These are phyloP conservation scores for Colletotrichum sidae DNA, from an alignment of 2,329 filamentous ascomycete species.

Conservation along the genomic window DNA sequence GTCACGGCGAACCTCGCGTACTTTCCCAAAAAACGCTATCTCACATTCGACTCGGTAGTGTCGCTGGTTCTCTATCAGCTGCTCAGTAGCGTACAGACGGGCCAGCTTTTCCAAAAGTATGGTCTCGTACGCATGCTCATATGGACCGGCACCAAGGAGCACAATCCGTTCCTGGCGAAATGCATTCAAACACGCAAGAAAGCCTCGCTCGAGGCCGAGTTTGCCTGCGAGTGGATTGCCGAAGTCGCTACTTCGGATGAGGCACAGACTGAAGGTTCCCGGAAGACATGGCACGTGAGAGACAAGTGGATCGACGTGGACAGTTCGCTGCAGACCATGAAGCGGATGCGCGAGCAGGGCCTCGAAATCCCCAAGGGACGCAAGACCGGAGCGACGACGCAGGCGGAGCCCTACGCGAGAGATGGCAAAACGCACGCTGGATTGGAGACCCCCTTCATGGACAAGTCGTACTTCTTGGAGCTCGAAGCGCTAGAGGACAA, in stretches of 20 bases:
- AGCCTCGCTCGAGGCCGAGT: constrained; percentile 68
- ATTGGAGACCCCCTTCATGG: constrained; percentile 42
- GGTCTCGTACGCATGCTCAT: constrained; percentile 84
- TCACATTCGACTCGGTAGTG: constrained; percentile 66
- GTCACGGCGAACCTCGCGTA: constrained; percentile 75
- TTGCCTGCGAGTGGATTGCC: constrained; percentile 68
- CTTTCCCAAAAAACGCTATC: constrained; percentile 62
- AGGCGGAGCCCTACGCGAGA: constrained; percentile 42
- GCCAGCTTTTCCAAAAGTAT: constrained; percentile 76
- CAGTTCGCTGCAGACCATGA: constrained; percentile 52
- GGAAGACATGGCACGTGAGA: constrained; percentile 47
- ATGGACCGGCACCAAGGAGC: constrained; percentile 75
- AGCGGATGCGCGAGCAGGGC: constrained; percentile 59
- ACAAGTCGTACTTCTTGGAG: constrained; percentile 56
- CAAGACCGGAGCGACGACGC: constrained; percentile 48
- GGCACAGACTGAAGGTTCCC: constrained; percentile 40
- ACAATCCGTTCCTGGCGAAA: constrained; percentile 69
- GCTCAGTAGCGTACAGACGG: constrained; percentile 66
- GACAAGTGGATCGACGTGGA: constrained; percentile 61
- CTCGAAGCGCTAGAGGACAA: constrained; percentile 53
- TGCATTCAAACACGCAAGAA: constrained; percentile 66
- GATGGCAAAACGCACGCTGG: constrained; percentile 44
- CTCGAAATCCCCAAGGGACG: constrained; percentile 59
- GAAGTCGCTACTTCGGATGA: constrained; percentile 62
- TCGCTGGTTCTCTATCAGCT: constrained; percentile 72